phyloP scores from a whole-genome alignment of 495 filamentous ascomycete species.

The Bacidia gigantensis region DNA sequence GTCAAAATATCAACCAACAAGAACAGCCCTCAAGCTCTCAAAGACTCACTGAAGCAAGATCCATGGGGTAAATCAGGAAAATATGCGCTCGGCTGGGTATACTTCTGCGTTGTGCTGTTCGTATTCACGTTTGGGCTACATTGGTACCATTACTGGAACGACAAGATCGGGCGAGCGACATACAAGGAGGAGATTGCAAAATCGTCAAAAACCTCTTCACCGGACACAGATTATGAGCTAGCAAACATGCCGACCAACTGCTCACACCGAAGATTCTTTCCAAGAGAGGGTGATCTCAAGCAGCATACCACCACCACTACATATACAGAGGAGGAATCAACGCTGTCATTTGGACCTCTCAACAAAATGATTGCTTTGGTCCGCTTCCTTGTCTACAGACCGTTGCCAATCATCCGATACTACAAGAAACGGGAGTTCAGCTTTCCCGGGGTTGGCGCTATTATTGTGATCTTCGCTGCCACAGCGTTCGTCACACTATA shows the following conservation, averaged over 20 bases:
- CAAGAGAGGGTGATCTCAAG: constrained; percentile 28
- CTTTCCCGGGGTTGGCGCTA: constrained; percentile 63
- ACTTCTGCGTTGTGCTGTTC: constrained; percentile 63
- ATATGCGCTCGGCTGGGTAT: constrained; percentile 78
- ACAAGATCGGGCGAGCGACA: constrained; percentile 73
- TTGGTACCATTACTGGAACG: constrained; percentile 73
- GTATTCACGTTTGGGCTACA: constrained; percentile 48
- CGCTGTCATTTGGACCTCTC: constrained; percentile 53
- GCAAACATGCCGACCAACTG: constrained; percentile 53
- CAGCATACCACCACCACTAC: constrained; percentile 32
- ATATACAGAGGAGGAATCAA: constrained; percentile 50
- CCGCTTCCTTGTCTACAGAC: constrained; percentile 75
- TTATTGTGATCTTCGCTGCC: constrained; percentile 47
- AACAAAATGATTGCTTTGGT: constrained; percentile 66
- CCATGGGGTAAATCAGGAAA: constrained; percentile 71
- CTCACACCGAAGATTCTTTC: constrained; percentile 60
- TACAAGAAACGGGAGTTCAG: constrained; percentile 45
- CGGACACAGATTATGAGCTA: constrained; percentile 55
- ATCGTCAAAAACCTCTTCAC: constrained; percentile 38
- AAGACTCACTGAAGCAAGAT: constrained; percentile 62
- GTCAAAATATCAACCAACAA: constrained; percentile 58
- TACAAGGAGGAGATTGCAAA: constrained; percentile 58
- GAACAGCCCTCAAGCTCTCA: constrained; percentile 53
- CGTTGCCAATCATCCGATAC: constrained; percentile 54
- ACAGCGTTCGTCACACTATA: constrained; percentile 64